Evolutionary conservation across 1,139 yeast genomes (phyloP), one percentile per base, ranked within the genome.

Genomic region (Yamadazyma jaroonii): DNA sequence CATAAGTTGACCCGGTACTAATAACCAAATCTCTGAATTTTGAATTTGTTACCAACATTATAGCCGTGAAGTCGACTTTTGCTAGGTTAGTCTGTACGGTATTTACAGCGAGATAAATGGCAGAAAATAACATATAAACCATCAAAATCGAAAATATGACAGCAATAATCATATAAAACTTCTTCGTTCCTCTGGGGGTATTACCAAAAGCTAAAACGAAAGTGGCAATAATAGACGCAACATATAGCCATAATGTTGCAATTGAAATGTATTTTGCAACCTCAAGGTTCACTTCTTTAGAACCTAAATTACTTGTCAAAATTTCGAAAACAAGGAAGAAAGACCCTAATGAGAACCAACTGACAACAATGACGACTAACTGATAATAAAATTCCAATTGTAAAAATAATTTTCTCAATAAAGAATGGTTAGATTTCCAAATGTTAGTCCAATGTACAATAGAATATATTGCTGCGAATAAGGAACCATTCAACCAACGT

Each of bases 401-500:
- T 35, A 85, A 64, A 49, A 79, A 64, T 34, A 84, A 50, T 52
- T 82, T 82, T 32, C 94, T 67, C 6, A 70, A 44, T 30, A 84
- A 55, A 3, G 84, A 73, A 57, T 85, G 95, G 38, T 77, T 66
- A 1, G 88, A 77, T 34, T 73, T 62, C 89, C 90, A 85, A 35
- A 85, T 74, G 40, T 77, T 71, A 40, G 81, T 78, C 69, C 83
- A 79, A 54, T 84, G 92, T 48, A 79, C 76, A 35, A 82, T 74
- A 1, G 92, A 78, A 56, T 85, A 85, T 33, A 84, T 70, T 3
- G 90, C 90, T 1, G 95, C 94, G 59, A 85, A 85, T 54, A 85
- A 79, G 3, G 94, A 83, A 17, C 95, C 95, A 57, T 85, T 85
- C 41, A 85, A 71, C 95, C 95, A 85, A 60, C 95, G 72, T 58